phyloP scores from a whole-genome alignment of 768 basidiomycete genomes.

The Suillus americanus region DNA sequence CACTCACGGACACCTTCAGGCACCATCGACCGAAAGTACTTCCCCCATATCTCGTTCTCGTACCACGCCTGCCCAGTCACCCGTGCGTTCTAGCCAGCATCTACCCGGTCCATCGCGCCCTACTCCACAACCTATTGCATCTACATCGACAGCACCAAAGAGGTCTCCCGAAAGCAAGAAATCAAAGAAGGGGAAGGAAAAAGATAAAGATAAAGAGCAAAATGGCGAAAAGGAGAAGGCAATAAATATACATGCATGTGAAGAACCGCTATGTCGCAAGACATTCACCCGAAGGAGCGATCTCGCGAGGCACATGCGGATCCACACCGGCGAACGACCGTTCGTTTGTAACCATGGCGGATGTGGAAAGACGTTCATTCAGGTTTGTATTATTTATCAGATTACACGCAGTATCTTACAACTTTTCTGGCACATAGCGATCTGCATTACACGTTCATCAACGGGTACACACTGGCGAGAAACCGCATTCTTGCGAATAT shows the following conservation, averaged over 20 bases:
- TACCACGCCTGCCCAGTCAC: slow-evolving; percentile 22
- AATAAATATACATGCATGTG: slow-evolving; percentile 60
- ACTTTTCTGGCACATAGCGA: slow-evolving; percentile 47
- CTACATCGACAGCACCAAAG: slow-evolving; percentile 45
- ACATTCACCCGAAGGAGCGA: slow-evolving; percentile 83
- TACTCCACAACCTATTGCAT: slow-evolving; percentile 44
- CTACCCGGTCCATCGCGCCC: slow-evolving; percentile 37
- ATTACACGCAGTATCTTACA: slow-evolving; percentile 10
- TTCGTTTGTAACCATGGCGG: slow-evolving; percentile 70
- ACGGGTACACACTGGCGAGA: slow-evolving; percentile 91
- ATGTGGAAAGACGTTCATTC: slow-evolving; percentile 91
- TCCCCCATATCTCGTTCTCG: slow-evolving; percentile 33
- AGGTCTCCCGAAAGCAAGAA: slow-evolving; percentile 25
- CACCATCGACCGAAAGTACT: slow-evolving; percentile 31
- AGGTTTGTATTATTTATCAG: slow-evolving; percentile 47
- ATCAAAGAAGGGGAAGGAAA: slow-evolving; percentile 28
- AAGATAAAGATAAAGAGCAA: slow-evolving; percentile 15
- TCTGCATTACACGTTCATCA: slow-evolving; percentile 88
- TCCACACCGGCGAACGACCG: slow-evolving; percentile 89
- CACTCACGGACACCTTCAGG: slow-evolving; percentile 38
- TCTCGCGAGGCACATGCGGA: slow-evolving; percentile 80
- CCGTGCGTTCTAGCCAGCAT: slow-evolving; percentile 28
- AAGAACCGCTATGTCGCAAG: slow-evolving; percentile 73
- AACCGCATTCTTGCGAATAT: slow-evolving; percentile 89
- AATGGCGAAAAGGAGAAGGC: slow-evolving; percentile 43